Evolutionary conservation across 179 eudicot genomes (phyloP), one percentile per base, ranked within the genome.

Genomic region (Pouteria campechiana): DNA sequence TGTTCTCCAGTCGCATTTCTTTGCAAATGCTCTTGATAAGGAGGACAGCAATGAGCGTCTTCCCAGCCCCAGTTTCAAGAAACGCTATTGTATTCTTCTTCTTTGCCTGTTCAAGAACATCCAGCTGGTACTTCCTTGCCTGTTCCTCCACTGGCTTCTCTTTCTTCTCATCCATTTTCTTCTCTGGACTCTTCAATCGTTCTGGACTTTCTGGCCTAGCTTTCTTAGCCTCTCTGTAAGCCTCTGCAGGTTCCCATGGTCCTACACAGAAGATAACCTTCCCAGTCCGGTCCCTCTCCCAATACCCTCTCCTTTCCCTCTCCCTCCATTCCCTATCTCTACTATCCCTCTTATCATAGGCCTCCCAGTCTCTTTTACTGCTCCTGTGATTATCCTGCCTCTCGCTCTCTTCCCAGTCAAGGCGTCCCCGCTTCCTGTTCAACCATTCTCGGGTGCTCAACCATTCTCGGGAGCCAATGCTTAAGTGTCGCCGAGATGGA

Each of bases 51-150:
- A 90, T 90, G 20, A 90, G 73, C 6, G 98, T 90, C 60, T 90
- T 90, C 21, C 98, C 98, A 3, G 98, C 98, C 44, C 98, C 98
- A 16, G 98, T 90, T 61, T 90, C 98, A 15, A 90, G 76, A 60
- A 90, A 90, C 49, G 98, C 95, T 64, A 90, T 90, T 1, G 98
- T 90, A 65, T 90, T 90, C 59, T 59, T 82, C 57, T 64, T 70
- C 74, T 81, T 79, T 7, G 98, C 98, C 55, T 90, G 98, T 63
- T 90, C 84, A 33, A 90, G 98, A 25, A 90, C 96, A 63, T 90
- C 98, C 68, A 90, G 62, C 70, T 90, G 98, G 57, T 90, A 90
- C 40, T 67, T 61, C 10, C 98, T 77, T 17, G 96, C 96, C 32
- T 63, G 70, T 65, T 86, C 98, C 69, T 79, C 80, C 2, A 76